These are phyloP conservation scores for Aspergillus carlsbadensis DNA, from an alignment of 495 filamentous ascomycete genomes.

Conservation along the genomic window DNA sequence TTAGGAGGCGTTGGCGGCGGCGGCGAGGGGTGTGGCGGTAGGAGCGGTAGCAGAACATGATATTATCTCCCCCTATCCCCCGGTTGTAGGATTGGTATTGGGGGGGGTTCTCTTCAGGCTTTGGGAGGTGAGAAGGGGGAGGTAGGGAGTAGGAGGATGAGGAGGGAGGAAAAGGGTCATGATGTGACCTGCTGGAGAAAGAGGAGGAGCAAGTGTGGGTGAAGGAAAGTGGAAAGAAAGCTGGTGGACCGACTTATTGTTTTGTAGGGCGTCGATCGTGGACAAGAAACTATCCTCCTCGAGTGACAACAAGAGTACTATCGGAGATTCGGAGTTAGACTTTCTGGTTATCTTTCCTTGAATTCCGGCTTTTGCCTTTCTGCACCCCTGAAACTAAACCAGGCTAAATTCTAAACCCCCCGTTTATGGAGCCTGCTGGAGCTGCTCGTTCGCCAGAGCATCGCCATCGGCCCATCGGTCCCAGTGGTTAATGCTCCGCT, in stretches of 20 bases:
- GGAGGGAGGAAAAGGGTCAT: constrained; percentile 5
- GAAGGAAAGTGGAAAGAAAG: not conserved
- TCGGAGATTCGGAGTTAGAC: not conserved
- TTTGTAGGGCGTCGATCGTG: constrained; percentile 1
- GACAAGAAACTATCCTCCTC: not conserved
- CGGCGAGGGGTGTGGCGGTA: constrained; percentile 25
- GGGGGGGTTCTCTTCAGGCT: not conserved
- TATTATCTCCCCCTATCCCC: not conserved
- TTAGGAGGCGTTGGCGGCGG: constrained; percentile 44
- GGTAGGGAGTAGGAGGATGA: not conserved
- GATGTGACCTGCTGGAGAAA: not conserved
- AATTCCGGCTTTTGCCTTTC: not conserved
- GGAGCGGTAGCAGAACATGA: constrained; percentile 41
- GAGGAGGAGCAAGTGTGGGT: not conserved
- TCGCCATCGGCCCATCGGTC: not conserved
- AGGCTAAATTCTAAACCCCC: not conserved
- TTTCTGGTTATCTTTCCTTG: not conserved
- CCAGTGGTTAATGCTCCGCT: not conserved
- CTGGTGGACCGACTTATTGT: constrained; percentile 5
- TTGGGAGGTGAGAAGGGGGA: not conserved
- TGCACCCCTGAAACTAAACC: constrained; percentile 6
- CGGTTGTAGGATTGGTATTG: not conserved
- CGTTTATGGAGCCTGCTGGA: not conserved
- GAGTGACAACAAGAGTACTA: not conserved
- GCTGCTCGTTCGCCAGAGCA: no score